Percentiles rank a stretch among this genome's conserved stretches.
These are phyloP conservation scores for Salvia miltiorrhiza DNA, from an alignment of 257 asterid genomes.

Conservation along the genomic window DNA sequence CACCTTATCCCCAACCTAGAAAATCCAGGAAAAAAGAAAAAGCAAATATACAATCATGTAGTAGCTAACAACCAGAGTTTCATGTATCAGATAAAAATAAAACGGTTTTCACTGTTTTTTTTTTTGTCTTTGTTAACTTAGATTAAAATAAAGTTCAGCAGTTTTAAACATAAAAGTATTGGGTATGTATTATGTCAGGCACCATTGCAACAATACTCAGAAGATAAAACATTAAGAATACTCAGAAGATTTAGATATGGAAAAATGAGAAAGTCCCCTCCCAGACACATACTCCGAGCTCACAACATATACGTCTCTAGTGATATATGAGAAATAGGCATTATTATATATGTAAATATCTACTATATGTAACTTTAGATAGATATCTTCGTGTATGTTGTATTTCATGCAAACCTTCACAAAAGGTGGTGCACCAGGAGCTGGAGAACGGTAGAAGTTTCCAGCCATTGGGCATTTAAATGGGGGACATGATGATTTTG, in stretches of 20 bases:
- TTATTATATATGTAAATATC: neutral
- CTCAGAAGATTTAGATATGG: neutral
- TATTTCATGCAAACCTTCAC: slow-evolving; percentile 44
- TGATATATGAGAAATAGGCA: neutral
- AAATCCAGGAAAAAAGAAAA: neutral
- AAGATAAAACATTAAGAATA: too few relatives aligned
- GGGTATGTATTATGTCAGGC: neutral
- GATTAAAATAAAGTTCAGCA: neutral
- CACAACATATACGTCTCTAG: neutral
- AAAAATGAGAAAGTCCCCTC: neutral
- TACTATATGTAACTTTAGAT: neutral
- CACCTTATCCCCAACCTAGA: slow-evolving; percentile 67
- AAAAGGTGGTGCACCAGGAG: slow-evolving; percentile 62
- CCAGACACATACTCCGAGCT: neutral
- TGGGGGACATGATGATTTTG: slow-evolving; percentile 61
- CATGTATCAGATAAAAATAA: neutral
- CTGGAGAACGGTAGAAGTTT: slow-evolving; percentile 56
- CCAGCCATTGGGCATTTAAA: slow-evolving; percentile 73
- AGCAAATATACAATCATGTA: neutral
- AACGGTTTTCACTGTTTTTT: neutral
- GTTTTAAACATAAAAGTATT: neutral
- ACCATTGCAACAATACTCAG: neutral
- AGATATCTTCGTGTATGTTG: neutral
- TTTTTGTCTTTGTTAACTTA: neutral
- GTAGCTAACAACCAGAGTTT: neutral